Percentiles rank a stretch among this genome's conserved stretches.
Evolutionary conservation across 78 protist genomes (phyloP).

Genomic region (Dictyostelium firmibasis): DNA sequence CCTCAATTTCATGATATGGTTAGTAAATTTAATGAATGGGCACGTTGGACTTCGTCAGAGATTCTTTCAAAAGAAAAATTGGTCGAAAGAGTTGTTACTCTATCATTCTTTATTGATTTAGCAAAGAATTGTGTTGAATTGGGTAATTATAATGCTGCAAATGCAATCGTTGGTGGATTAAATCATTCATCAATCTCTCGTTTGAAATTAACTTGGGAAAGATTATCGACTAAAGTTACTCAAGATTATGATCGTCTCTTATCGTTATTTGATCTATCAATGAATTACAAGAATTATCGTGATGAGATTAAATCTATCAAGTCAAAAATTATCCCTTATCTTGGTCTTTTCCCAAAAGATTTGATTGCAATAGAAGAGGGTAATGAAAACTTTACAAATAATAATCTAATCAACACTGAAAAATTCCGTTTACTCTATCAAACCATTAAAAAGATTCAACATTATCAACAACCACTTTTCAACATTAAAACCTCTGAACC

Average conservation of each 20-base stretch:
- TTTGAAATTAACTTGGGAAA: slow-evolving; percentile 58
- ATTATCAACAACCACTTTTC: slow-evolving; percentile 58
- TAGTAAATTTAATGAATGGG: slow-evolving; percentile 61
- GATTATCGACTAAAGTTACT: slow-evolving; percentile 9
- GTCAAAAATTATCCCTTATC: slow-evolving; percentile 31
- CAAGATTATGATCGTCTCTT: slow-evolving; percentile 34
- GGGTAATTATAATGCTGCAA: slow-evolving; percentile 47
- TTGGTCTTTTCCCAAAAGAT: slow-evolving; percentile 50
- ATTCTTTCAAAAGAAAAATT: slow-evolving; percentile 42
- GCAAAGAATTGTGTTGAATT: slow-evolving; percentile 62
- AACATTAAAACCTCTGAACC: slow-evolving; percentile 16
- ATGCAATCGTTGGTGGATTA: slow-evolving; percentile 52
- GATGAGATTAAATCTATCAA: slow-evolving; percentile 36
- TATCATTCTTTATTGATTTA: slow-evolving; percentile 59
- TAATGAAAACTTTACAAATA: slow-evolving; percentile 29
- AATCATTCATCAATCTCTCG: slow-evolving; percentile 31
- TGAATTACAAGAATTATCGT: slow-evolving; percentile 70
- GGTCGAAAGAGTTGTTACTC: slow-evolving; percentile 5
- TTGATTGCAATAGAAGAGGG: slow-evolving; percentile 75
- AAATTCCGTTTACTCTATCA: slow-evolving; percentile 66
- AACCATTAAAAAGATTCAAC: slow-evolving; percentile 42
- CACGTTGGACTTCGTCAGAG: slow-evolving; percentile 38
- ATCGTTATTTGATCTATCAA: slow-evolving; percentile 17
- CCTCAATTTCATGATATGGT: slow-evolving; percentile 72
- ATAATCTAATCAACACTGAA: slow-evolving; percentile 42